Evolutionary conservation across 345 rosid species (phyloP), one percentile per base, ranked within the genome.

Genomic region (Arabidopsis thaliana): DNA sequence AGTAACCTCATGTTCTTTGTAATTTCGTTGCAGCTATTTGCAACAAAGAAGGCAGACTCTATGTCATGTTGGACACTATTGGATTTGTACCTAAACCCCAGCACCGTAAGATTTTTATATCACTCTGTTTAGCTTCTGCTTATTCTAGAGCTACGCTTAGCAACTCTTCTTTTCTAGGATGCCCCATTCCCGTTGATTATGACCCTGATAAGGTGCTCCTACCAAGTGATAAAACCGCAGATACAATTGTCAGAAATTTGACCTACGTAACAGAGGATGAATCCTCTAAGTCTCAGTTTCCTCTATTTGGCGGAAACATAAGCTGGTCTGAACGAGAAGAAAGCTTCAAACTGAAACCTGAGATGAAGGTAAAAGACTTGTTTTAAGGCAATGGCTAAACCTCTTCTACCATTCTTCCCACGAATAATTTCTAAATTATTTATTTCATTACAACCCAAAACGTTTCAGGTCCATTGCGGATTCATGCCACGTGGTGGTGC

Each of bases 241-340:
- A 93, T 59, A 36, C 73, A 46, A 77, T 84, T 64, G 82, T 95
- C 37, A 81, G 56, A 51, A 83, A 88, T 73, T 84, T 95, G 7
- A 78, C 85, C 55, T 93, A 89, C 72, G 60, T 92, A 28, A 77
- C 81, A 51, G 85, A 89, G 69, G 96, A 85, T 78, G 84, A 84
- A 38, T 78, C 79, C 44, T 82, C 85, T 73, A 82, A 66, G 55
- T 83, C 89, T 42, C 80, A 68, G 55, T 49, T 79, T 67, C 93
- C 93, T 64, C 81, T 95, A 13, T 95, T 95, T 85, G 98, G 99
- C 71, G 98, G 98, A 40, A 87, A 82, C 78, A 84, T 84, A 72
- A 93, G 85, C 82, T 95, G 98, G 99, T 73, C 78, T 14, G 78
- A 90, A 66, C 92, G 97, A 67, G 87, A 92, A 63, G 87, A 85